phyloP scores from a whole-genome alignment of 2,329 filamentous ascomycete genomes.

The Diplodia intermedia region DNA sequence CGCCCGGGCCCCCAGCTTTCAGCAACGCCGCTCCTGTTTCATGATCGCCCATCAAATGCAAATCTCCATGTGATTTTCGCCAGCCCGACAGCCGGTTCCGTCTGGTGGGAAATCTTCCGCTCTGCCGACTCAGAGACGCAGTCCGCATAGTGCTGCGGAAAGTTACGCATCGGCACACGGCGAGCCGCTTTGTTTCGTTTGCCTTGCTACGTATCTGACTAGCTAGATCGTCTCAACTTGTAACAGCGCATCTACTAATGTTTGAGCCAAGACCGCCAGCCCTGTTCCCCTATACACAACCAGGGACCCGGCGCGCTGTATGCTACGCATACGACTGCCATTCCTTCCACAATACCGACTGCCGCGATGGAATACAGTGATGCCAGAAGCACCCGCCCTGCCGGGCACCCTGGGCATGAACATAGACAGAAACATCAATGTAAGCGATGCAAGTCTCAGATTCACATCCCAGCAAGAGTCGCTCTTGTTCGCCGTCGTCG shows the following conservation, averaged over 20 bases:
- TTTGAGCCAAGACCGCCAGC: neutral
- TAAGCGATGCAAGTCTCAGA: neutral
- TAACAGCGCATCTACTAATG: slow-evolving; percentile 4
- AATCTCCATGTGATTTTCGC: too few species aligned
- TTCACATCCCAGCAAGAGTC: neutral
- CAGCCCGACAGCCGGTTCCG: too few species aligned
- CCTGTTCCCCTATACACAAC: neutral
- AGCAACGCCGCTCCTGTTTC: neutral
- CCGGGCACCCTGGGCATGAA: too few species aligned
- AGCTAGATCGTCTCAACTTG: slow-evolving; percentile 1
- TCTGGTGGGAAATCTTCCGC: too few species aligned
- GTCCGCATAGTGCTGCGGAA: neutral
- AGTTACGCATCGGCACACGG: neutral
- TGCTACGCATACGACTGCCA: neutral
- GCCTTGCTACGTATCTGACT: neutral
- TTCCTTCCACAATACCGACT: neutral
- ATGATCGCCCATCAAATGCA: neutral
- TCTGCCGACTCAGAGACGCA: too few species aligned
- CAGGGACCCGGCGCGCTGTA: neutral
- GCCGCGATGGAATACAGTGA: neutral
- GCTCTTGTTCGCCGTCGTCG: slow-evolving; percentile 1
- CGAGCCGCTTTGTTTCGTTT: slow-evolving; percentile 1
- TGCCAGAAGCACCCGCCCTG: neutral
- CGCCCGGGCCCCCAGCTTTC: neutral
- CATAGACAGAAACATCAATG: neutral